Conservation (phyloP, 169 alveolate species). For the Amoebophrya sp. region DNA sequence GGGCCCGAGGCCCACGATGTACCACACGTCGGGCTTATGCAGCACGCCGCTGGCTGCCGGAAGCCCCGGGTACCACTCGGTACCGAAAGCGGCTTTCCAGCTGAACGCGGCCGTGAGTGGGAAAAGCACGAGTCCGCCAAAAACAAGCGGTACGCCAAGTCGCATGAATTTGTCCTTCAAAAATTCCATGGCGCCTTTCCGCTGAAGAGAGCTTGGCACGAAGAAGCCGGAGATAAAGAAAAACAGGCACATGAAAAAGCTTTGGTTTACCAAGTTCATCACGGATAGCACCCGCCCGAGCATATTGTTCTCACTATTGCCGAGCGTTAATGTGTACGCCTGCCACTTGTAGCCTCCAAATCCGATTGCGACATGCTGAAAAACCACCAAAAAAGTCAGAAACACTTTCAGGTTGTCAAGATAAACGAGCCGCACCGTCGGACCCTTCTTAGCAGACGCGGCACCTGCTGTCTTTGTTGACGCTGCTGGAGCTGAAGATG, state of each 20-base stretch:
- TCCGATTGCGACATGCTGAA: background rate
- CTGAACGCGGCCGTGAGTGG: background rate
- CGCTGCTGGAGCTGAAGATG: background rate
- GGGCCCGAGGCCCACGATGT: constrained; percentile 8
- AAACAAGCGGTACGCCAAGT: background rate
- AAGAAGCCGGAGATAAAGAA: constrained; percentile 6
- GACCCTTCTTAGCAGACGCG: background rate
- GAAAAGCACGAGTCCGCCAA: background rate
- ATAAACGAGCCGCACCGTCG: background rate
- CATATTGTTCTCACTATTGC: background rate
- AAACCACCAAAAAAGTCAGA: background rate
- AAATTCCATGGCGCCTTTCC: background rate
- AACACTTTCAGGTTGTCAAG: constrained; percentile 11
- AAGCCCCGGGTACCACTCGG: background rate
- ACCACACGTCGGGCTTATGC: background rate
- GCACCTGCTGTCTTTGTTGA: background rate
- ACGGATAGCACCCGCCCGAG: background rate
- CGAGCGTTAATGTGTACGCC: background rate
- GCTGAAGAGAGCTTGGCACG: constrained; percentile 10
- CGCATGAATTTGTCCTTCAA: constrained; percentile 24
- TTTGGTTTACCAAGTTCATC: background rate
- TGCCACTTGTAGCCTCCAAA: constrained; percentile 13
- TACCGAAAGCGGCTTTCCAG: background rate
- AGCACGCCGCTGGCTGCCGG: background rate
- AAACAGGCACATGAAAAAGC: background rate